Evolutionary conservation across 202 grass and related monocot genomes (phyloP).

Genomic region (Eragrostis tef): DNA sequence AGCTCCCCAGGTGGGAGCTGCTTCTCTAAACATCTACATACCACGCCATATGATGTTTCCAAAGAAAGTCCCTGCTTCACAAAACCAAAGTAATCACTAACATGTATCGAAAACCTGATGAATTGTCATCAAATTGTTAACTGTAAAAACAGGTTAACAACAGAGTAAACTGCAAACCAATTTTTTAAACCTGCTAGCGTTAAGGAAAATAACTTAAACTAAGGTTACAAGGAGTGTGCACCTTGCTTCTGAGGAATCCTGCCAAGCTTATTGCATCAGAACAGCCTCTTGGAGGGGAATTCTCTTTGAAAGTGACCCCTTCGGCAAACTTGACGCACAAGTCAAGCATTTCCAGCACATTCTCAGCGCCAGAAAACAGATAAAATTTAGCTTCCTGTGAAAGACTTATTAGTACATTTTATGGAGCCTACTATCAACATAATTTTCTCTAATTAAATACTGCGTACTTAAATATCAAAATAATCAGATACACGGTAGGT

Average conservation of each 20-base stretch:
- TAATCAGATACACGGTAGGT: neutral
- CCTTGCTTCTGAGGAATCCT: neutral
- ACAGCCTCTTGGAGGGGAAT: neutral
- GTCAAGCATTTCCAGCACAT: slow-evolving; percentile 22
- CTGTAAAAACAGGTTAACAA: no score
- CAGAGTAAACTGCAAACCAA: no score
- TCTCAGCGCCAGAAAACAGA: neutral
- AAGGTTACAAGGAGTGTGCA: no score
- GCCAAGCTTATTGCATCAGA: neutral
- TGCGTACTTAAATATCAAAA: slow-evolving; percentile 16
- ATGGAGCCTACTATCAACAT: neutral
- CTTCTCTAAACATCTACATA: neutral
- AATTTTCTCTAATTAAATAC: slow-evolving; percentile 12
- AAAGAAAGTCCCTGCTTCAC: neutral
- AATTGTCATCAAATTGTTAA: no score
- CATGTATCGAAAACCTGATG: no score
- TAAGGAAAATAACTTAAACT: no score
- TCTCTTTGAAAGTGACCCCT: neutral
- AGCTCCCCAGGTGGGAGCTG: neutral
- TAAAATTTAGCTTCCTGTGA: slow-evolving; percentile 16
- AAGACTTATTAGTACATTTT: neutral
- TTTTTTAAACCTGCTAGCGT: no score
- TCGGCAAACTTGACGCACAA: slow-evolving; percentile 8
- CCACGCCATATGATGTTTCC: slow-evolving; percentile 1
- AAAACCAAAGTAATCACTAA: neutral